Evolutionary conservation across 331 rosid species (phyloP), one percentile per base, ranked within the genome.

Genomic region (Dryas integrifolia): DNA sequence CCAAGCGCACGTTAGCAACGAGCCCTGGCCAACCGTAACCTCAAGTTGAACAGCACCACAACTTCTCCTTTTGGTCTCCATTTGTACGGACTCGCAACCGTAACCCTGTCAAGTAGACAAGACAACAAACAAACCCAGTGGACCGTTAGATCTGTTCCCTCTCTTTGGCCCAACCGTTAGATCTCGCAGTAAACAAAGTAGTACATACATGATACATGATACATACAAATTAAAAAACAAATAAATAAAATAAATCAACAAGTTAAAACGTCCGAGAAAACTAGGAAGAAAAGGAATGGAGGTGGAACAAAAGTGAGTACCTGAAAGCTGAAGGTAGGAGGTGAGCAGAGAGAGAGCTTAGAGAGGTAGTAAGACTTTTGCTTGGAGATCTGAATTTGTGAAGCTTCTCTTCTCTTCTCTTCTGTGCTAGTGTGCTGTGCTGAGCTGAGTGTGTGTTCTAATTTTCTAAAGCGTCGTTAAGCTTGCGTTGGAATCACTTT

Each of bases 121-220:
- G 0, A 30, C 35, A 30, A 30, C 35, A 30, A 30, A 30, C 35
- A 30, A 43, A 55, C 65, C 58, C 21, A 49, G 38, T 13, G 47
- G 5, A 72, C 67, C 48, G 56, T 70, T 67, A 76, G 85, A 81
- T 81, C 79, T 77, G 66, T 75, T 55, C 76, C 72, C 45, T 66
- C 24, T 7, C 10, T 5, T 5, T 35, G 76, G 26, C 5, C 77
- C 77, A 52, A 72, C 82, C 75, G 78, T 72, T 26, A 39, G 82
- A 79, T 79, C 74, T 51, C 16, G 4, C 45, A 6, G 16, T 44
- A 8, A 14, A 30, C 0, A 30, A 30, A 30, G 3, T 30, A 30
- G 35, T 30, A 30, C 35, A 30, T 30, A 30, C 24, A 21, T 21
- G 24, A 21, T 21, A 21, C 24, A 21, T 21, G 24, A 21, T 21